Evolutionary conservation across 2,329 filamentous ascomycete genomes (phyloP), one percentile per base, ranked within the genome.

Genomic region (Elsinoe necatrix): DNA sequence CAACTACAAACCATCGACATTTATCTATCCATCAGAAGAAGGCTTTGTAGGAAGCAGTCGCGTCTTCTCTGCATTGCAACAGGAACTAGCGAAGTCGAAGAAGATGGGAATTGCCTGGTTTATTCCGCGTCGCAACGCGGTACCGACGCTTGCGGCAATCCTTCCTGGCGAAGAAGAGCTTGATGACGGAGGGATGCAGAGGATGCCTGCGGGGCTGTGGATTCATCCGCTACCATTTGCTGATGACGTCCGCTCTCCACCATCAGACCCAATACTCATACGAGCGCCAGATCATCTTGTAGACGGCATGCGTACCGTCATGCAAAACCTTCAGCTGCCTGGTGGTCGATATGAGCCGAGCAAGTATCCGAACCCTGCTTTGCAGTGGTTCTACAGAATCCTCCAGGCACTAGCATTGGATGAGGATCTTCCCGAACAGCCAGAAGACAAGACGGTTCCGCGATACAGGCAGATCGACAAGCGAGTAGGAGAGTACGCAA

Each of bases 371-470:
- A 98, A 98, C 54, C 63, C 64, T 67, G 81, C 87, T 7, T 77
- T 98, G 21, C 93, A 98, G 72, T 98, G 92, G 91, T 93, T 97
- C 73, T 98, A 97, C 75, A 85, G 83, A 60, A 95, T 98, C 45
- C 75, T 98, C 0, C 93, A 98, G 71, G 86, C 88, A 5, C 79
- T 96, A 57, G 93, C 93, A 0, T 77, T 98, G 0, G 91, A 95
- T 34, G 93, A 98, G 68, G 91, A 96, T 62, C 74, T 95, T 1
- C 91, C 91, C 0, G 85, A 87, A 18, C 72, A 79, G 45, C 76
- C 80, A 1, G 80, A 85, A 51, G 93, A 98, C 67, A 84, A 86
- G 61, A 97, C 93, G 0, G 68, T 88, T 12, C 93, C 93, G 1
- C 89, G 87, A 64, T 90, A 85, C 71, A 85, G 81, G 63, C 89